Evolutionary conservation across 208 protist genomes (phyloP).

Genomic region (Trichomonas vaginalis): DNA sequence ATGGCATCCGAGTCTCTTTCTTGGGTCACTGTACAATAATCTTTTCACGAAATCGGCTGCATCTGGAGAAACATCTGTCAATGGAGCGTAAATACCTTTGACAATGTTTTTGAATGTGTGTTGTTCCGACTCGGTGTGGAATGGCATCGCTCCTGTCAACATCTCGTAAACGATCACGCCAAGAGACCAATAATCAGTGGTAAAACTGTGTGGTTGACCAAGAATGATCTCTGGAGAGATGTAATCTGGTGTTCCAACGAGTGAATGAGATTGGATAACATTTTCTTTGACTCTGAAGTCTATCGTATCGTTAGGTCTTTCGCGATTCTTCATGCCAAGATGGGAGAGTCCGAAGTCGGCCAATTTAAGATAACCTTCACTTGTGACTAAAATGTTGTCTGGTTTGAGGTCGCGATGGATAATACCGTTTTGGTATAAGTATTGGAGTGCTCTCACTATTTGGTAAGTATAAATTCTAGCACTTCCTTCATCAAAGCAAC

Average conservation of each 20-base stretch:
- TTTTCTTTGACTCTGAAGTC: background rate
- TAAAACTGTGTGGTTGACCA: background rate
- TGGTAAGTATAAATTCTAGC: background rate
- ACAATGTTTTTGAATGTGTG: background rate
- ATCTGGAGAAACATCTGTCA: background rate
- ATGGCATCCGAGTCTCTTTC: background rate
- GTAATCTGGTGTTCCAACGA: background rate
- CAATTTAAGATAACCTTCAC: background rate
- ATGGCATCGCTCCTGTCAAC: background rate
- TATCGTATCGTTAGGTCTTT: background rate
- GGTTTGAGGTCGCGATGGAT: background rate
- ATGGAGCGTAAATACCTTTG: background rate
- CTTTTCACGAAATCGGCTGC: background rate
- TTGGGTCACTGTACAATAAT: slow-evolving; percentile 14
- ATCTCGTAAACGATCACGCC: background rate
- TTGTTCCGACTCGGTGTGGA: background rate
- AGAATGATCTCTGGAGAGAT: background rate
- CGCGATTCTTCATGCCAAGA: background rate
- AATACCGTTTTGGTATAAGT: background rate
- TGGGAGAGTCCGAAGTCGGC: background rate
- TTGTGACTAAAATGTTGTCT: background rate
- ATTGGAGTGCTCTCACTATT: background rate
- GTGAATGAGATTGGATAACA: background rate
- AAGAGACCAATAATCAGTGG: background rate
- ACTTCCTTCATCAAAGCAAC: background rate